Evolutionary conservation across 495 filamentous ascomycete genomes (phyloP).

Genomic region (Amorphotheca resinae): DNA sequence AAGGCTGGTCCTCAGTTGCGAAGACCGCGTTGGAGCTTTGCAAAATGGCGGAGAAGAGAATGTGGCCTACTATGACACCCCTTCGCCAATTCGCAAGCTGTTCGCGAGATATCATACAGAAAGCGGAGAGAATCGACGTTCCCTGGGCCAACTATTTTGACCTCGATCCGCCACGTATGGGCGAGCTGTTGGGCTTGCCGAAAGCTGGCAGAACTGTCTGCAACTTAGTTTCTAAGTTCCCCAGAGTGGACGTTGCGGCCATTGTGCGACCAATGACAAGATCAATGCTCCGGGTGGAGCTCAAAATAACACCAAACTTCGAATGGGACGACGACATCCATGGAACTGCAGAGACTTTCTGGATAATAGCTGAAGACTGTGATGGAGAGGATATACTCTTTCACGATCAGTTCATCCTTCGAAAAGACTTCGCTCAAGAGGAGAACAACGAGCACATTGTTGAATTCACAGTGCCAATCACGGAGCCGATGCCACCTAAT

Average conservation of each 20-base stretch:
- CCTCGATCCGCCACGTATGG: conserved; percentile 92
- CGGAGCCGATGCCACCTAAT: conserved; percentile 95
- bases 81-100: conserved; percentile 80
- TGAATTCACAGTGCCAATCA: conserved; percentile 92
- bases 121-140: conserved; percentile 89
- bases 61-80: conserved; percentile 99
- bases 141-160: conserved; percentile 92
- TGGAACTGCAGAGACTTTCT: conserved; percentile 80
- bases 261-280: conserved; percentile 90
- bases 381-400: conserved; percentile 94
- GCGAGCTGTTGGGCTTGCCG: conserved; percentile 83
- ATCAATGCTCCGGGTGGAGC: conserved; percentile 87
- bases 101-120: conserved; percentile 73
- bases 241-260: conserved; percentile 79
- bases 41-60: conserved; percentile 98
- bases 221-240: conserved; percentile 80
- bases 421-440: conserved; percentile 67
- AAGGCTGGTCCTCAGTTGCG: conserved; percentile 89
- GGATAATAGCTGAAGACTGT: conserved; percentile 94
- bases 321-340: conserved; percentile 90
- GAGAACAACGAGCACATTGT: conserved; percentile 87
- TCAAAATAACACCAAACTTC: conserved; percentile 91
- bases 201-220: conserved; percentile 82
- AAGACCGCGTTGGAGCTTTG: conserved; percentile 89
- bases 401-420: conserved; percentile 88